Conservation (phyloP, 192 early-diverging fungal genomes). For the Blastocladiella britannica region DNA sequence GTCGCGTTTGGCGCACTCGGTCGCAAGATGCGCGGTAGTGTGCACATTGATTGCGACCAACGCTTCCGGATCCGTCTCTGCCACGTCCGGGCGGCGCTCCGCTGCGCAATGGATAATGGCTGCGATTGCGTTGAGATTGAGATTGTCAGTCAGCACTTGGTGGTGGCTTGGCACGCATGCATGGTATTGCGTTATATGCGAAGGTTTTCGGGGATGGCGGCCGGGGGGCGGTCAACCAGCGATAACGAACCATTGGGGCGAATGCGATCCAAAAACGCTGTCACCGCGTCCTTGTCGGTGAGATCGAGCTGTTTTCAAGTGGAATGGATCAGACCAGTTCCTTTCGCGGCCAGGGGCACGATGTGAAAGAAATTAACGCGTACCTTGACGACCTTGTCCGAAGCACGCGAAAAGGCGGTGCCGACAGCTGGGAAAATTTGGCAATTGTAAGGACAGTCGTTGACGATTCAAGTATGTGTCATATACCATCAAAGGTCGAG, state of each 20-base stretch:
- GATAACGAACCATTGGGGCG: constrained; percentile 27
- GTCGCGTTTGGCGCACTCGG: constrained; percentile 17
- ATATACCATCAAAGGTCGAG: constrained; percentile 20
- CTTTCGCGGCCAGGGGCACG: neutral
- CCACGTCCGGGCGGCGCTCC: constrained; percentile 65
- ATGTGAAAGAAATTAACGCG: neutral
- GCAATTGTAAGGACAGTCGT: neutral
- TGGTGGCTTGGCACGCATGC: neutral
- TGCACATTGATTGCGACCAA: constrained; percentile 45
- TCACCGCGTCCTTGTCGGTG: constrained; percentile 25
- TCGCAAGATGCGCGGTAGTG: constrained; percentile 32
- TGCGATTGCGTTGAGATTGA: constrained; percentile 3
- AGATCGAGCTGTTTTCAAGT: constrained; percentile 27
- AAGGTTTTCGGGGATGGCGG: no score
- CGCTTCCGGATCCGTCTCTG: constrained; percentile 36
- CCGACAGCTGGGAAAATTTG: constrained; percentile 37
- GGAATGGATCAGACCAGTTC: neutral
- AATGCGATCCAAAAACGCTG: constrained; percentile 24
- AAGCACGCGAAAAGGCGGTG: constrained; percentile 41
- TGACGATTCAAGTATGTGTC: neutral
- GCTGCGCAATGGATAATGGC: constrained; percentile 68
- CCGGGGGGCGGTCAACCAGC: no score
- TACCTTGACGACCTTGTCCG: constrained; percentile 29
- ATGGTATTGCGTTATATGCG: constrained; percentile 1
- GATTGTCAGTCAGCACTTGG: neutral